Base-by-base conservation (phyloP, 75 land plant species). In the Larix kaempferi region DNA sequence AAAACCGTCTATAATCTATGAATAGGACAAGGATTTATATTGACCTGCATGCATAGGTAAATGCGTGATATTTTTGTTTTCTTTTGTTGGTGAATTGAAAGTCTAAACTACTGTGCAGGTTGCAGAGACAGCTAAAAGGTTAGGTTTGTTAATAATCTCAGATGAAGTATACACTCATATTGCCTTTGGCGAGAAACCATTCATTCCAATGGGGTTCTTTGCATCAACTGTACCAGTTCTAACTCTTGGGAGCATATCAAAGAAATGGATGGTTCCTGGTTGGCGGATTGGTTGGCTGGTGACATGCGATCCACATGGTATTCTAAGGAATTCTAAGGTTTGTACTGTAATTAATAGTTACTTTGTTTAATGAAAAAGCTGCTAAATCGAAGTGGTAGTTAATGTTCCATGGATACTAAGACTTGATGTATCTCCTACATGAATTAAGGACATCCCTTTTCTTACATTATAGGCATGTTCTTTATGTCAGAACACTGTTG, bases 231-330 rank as follows among this genome's bases (percentile, higher is more conserved):
- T 82, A 26, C 93, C 92, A 1, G 87, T 91, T 64, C 22, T 91
- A n/a, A 89, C 87, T 3, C 77, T 91, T 4, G 93, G 93, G 12
- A 86, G 87, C 41, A 74, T 91, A 39, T 89, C 91, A 33, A 91
- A 91, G 79, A 61, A 83, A 78, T 91, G 91, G 92, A 73, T 89
- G 54, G 92, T 87, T 54, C 93, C 92, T 17, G 93, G 93, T 7
- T 91, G 93, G 93, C 79, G 92, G 25, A 69, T 89, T 73, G 92
- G 93, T 16, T 91, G 92, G 93, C 56, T 91, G 63, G 86, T 71
- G 52, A 80, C 82, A 13, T 80, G 56, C 75, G 93, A 91, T 80
- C 89, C 93, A 5, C 77, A 83, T 65, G 91, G 91, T 22, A 78
- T 89, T 75, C 76, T 91, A 2, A 60, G 66, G 41, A 59, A 78